Evolutionary conservation across 805 yeast species (phyloP), one percentile per base, ranked within the genome.

Genomic region (Clavispora phyllophila): DNA sequence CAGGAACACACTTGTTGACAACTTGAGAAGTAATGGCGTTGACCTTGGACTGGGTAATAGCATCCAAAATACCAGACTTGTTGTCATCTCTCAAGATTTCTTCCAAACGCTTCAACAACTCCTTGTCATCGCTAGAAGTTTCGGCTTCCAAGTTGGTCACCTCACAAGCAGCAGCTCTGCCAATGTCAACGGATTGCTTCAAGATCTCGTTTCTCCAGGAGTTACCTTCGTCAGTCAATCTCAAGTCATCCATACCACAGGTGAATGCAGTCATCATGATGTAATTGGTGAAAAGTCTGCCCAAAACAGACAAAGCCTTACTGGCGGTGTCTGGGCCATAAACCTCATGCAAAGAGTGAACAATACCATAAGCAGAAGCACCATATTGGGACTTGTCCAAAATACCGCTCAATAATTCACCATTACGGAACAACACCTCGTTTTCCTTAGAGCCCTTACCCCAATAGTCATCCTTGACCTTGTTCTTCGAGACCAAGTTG

Each of bases 231-330:
- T 65, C 78, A 18, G 98, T 93, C 54, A 95, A 76, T 62, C 96
- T 80, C 64, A 93, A 75, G 71, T 93, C 99, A 63, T 93, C 99
- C 99, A 93, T 95, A 77, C 99, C 99, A 82, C 99, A 93, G 7
- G 99, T 93, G 61, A 93, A 87, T 1, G 96, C 98, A 44, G 87
- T 85, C 70, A 81, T 76, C 78, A 84, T 90, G 58, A 84, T 89
- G 65, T 88, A 93, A 64, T 87, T 88, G 18, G 99, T 95, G 70
- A 95, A 91, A 42, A 93, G 73, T 57, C 99, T 78, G 50, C 99
- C 98, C 47, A 93, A 75, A n/a, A 91, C 95, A 39, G 95, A 84
- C 38, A 93, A 72, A 5, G 93, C 77, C 59, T 86, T 84, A 46
- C 97, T 96, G 17, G 98, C 96, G 56, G 82, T 78, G 39, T 77